Evolutionary conservation across 345 rosid genomes (phyloP), one percentile per base, ranked within the genome.

Genomic region (Bruguiera sexangula): DNA sequence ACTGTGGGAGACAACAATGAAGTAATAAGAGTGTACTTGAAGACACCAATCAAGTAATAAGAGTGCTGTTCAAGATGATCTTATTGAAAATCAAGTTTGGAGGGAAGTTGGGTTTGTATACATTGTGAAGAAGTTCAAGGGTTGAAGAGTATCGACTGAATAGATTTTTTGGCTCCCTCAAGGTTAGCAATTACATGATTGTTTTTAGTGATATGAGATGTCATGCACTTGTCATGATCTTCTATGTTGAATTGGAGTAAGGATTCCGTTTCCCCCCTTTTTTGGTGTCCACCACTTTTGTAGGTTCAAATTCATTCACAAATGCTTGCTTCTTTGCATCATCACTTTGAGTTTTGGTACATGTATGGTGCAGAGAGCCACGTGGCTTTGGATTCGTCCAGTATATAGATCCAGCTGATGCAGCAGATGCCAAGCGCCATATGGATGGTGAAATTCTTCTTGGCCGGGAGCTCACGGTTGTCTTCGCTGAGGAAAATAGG

Each of bases 361-460:
- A 15, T 77, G 51, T 54, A 22, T 71, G 26, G 6, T 75, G 78
- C 83, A 93, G 93, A 82, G 86, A 82, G 63, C 93, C 93, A 15
- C 88, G 91, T 11, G 92, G 96, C 24, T 89, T 89, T 60, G 96
- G 96, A 26, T 89, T 89, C 72, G 83, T 89, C 63, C 96, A 89
- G 73, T 87, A 73, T 82, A 68, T 82, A 37, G 87, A 89, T 66
- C 85, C 88, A 43, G 89, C 79, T 59, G 94, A 90, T 84, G 93
- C 96, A 60, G 86, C 86, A 16, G 93, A 89, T 79, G 94, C 92
- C 32, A 86, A 90, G 68, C 80, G 84, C 73, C 86, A 84, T 68
- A 72, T 90, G 86, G 93, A 90, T 82, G 93, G 96, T 30, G 81
- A 77, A 67, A 67, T 88, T 73, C 85, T 90, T 63, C 85, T 84